phyloP scores from a whole-genome alignment of 2,329 filamentous ascomycete species.

The Botrytis byssoidea region DNA sequence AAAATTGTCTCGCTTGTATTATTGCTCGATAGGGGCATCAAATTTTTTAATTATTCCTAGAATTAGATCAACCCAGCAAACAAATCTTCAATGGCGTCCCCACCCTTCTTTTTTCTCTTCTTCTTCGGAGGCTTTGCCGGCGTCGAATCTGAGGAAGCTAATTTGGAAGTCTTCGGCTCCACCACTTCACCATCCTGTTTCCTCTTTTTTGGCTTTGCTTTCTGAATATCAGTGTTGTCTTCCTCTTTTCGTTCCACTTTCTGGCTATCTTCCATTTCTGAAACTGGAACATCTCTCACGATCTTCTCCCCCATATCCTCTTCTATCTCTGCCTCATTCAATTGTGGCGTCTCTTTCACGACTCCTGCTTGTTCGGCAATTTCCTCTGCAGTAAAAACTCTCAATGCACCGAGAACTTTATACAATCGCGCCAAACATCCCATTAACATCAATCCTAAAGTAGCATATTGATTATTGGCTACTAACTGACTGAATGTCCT shows the following conservation, averaged over 20 bases:
- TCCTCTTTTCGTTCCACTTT: not conserved
- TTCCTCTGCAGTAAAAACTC: slow-evolving; percentile 23
- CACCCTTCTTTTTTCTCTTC: slow-evolving; percentile 58
- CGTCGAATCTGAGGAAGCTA: slow-evolving; percentile 30
- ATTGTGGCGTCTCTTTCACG: not conserved
- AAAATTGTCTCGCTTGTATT: not conserved
- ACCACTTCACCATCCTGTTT: slow-evolving; percentile 18
- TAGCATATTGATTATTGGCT: slow-evolving; percentile 70
- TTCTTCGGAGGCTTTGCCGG: slow-evolving; percentile 48
- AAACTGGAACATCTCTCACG: slow-evolving; percentile 27
- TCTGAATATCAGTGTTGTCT: slow-evolving; percentile 18
- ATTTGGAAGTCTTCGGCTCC: slow-evolving; percentile 7
- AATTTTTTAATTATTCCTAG: not conserved
- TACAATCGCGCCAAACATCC: slow-evolving; percentile 60
- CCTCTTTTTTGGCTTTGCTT: slow-evolving; percentile 33
- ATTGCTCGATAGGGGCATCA: not conserved
- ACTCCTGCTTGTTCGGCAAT: slow-evolving; percentile 8
- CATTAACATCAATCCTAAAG: slow-evolving; percentile 68
- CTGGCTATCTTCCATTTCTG: slow-evolving; percentile 22
- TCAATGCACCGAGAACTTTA: slow-evolving; percentile 43
- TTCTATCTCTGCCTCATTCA: slow-evolving; percentile 12
- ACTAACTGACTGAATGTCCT: slow-evolving; percentile 65
- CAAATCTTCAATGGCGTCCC: slow-evolving; percentile 70
- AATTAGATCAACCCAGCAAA: slow-evolving; percentile 58
- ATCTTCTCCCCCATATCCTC: slow-evolving; percentile 39